A percentile compares a stretch with the other conserved stretches of the same genome.
These are phyloP conservation scores for Geosmithia putterillii DNA, from an alignment of 2,329 filamentous ascomycete species.

Conservation along the genomic window DNA sequence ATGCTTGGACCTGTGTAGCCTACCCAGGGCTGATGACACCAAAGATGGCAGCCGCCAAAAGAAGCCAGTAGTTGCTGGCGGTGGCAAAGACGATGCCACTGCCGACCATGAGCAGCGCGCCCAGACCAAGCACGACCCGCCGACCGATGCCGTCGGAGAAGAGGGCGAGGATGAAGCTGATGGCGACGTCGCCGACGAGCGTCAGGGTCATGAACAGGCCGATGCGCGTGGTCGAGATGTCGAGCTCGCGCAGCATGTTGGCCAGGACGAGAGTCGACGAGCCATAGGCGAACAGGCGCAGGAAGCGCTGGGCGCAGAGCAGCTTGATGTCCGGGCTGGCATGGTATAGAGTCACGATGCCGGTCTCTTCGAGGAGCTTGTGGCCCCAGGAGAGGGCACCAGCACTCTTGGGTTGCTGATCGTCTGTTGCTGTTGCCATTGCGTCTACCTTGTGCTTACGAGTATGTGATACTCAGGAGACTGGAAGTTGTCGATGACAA, in stretches of 20 bases:
- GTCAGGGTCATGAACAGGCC: conserved; percentile 56
- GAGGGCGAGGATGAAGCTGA: conserved; percentile 43
- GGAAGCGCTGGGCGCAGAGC: conserved; percentile 38
- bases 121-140: conserved; percentile 37
- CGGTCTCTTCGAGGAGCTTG: conserved; percentile 33
- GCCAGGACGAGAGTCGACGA: conserved; percentile 48
- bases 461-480: too few relatives aligned
- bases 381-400: too few relatives aligned
- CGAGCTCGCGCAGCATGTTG: conserved; percentile 44
- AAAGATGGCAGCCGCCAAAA: conserved; percentile 43
- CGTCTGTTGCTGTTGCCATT: too few relatives aligned
- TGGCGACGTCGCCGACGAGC: conserved; percentile 45
- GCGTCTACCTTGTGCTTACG: too few relatives aligned
- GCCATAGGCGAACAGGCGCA: conserved; percentile 55
- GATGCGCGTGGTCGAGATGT: conserved; percentile 43
- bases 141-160: conserved; percentile 47
- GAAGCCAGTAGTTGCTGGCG: conserved; percentile 45
- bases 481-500: too few relatives aligned
- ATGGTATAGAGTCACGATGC: conserved; percentile 29
- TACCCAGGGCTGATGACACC: conserved; percentile 51
- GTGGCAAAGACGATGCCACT: conserved; percentile 42
- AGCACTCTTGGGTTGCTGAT: too few relatives aligned
- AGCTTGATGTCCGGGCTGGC: conserved; percentile 38
- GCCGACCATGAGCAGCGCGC: conserved; percentile 41
- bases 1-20: too few relatives aligned